phyloP scores from a whole-genome alignment of 768 basidiomycete species.

The Dentipellis fragilis region DNA sequence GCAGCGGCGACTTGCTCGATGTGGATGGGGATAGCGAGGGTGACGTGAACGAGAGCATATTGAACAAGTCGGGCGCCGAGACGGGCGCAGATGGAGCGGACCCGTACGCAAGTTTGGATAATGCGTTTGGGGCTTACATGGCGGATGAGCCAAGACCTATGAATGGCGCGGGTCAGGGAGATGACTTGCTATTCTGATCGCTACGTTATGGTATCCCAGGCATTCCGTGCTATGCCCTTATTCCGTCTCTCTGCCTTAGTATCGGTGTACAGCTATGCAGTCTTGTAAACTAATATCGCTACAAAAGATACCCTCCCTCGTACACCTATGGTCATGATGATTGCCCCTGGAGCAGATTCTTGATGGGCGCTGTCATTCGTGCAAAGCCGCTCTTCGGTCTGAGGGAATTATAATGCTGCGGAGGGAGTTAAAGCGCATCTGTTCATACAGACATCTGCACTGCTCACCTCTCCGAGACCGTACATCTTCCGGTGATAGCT shows the following conservation, averaged over 20 bases:
- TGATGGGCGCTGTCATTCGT: constrained; percentile 10
- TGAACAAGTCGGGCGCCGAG: constrained; percentile 8
- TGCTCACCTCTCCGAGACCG: constrained; percentile 85
- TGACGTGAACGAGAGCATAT: constrained; percentile 18
- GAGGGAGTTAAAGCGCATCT: constrained; percentile 4
- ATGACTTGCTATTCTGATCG: constrained; percentile 60
- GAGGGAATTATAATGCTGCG: constrained; percentile 83
- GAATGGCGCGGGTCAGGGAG: constrained; percentile 32
- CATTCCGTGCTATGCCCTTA: neutral
- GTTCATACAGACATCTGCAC: neutral
- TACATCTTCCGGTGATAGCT: constrained; percentile 94
- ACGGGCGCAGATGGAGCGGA: constrained; percentile 28
- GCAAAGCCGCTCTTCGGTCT: constrained; percentile 35
- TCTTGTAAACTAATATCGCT: neutral
- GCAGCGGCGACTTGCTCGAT: constrained; percentile 14
- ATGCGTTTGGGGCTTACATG: constrained; percentile 64
- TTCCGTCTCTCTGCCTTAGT: neutral
- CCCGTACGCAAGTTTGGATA: constrained; percentile 77
- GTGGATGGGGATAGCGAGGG: constrained; percentile 13
- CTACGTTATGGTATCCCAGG: neutral
- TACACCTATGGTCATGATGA: neutral
- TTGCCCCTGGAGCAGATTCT: neutral
- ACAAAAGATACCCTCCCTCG: neutral
- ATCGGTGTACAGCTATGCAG: neutral
- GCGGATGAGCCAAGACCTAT: constrained; percentile 67